Evolutionary conservation across 108 stramenopile genomes (phyloP), one percentile per base, ranked within the genome.

Genomic region (Epithemia pelagica): DNA sequence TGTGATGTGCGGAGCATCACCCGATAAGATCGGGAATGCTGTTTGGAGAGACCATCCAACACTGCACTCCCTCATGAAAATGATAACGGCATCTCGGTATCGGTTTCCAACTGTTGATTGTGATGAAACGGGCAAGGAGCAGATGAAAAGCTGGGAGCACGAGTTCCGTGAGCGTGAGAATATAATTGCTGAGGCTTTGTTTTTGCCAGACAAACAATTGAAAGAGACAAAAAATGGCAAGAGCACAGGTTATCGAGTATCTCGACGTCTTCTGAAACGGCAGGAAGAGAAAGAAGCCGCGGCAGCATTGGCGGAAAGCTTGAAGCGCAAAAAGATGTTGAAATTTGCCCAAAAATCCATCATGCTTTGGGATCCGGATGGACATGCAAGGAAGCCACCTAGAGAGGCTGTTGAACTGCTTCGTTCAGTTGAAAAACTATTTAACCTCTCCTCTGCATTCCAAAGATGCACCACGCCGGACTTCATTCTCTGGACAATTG

Each of bases 21-120:
- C 81, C 23, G 46, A 75, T 30, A 46, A 62, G 2, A 68, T 90
- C 33, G 86, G 83, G 15, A 29, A 54, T 7, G 54, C 54, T 26
- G 67, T 84, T 32, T 85, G 84, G 86, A 67, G 85, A 55, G 65
- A 84, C 23, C 69, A 78, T 26, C 83, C 86, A 19, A 90, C 89
- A 2, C 33, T 87, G 18, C 65, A 64, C 53, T 84, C 81, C 21
- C 61, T 90, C 30, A 90, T 90, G 8, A 90, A 83, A 69, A 90
- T 90, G 89, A 73, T 86, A 0, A 87, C 82, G 23, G 75, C 84
- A 1, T 72, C 75, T 60, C 73, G 82, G 28, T 90, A 82, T 75
- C 73, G 89, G 2, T 90, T 85, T 72, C 89, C 89, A 18, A 90
- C 89, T 5, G 79, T 83, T 27, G 89, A 90, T 61, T 85, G 86